These are phyloP conservation scores for Neofusicoccum sp. DNA, from an alignment of 2,329 filamentous ascomycete genomes.

Conservation along the genomic window DNA sequence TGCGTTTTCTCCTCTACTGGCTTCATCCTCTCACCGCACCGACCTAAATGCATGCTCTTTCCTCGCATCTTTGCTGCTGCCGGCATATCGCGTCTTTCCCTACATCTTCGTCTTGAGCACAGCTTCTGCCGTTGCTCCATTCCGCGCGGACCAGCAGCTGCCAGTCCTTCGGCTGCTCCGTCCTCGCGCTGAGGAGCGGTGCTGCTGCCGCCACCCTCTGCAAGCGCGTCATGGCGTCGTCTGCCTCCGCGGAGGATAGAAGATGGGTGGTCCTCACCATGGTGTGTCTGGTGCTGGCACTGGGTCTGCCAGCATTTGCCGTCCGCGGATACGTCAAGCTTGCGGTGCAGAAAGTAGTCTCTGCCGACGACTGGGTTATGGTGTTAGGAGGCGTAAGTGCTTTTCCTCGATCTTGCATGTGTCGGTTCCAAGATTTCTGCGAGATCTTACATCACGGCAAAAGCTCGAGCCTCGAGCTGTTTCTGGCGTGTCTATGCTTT, in stretches of 20 bases:
- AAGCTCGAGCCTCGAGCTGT: conserved; percentile 8
- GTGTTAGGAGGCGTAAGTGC: not conserved
- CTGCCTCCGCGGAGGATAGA: not conserved
- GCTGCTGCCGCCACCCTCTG: not conserved
- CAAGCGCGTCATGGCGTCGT: not conserved
- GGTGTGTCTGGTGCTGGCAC: not conserved
- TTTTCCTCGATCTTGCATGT: not conserved
- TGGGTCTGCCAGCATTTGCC: not conserved
- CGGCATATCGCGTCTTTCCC: too few relatives aligned
- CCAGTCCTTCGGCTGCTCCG: not conserved
- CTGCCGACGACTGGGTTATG: conserved; percentile 7
- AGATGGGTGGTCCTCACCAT: conserved; percentile 9
- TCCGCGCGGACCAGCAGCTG: not conserved
- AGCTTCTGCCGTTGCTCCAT: not conserved
- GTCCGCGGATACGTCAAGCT: conserved; percentile 1
- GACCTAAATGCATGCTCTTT: not conserved
- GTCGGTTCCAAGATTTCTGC: not conserved
- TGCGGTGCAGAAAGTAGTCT: not conserved
- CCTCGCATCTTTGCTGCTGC: not conserved
- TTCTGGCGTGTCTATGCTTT: not conserved
- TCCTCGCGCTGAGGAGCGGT: not conserved
- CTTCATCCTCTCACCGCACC: conserved; percentile 5
- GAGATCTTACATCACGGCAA: not conserved
- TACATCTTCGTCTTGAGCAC: too few relatives aligned
- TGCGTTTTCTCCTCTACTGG: not conserved